phyloP scores from a whole-genome alignment of 2,329 filamentous ascomycete species.

The Fonsecaea pedrosoi region DNA sequence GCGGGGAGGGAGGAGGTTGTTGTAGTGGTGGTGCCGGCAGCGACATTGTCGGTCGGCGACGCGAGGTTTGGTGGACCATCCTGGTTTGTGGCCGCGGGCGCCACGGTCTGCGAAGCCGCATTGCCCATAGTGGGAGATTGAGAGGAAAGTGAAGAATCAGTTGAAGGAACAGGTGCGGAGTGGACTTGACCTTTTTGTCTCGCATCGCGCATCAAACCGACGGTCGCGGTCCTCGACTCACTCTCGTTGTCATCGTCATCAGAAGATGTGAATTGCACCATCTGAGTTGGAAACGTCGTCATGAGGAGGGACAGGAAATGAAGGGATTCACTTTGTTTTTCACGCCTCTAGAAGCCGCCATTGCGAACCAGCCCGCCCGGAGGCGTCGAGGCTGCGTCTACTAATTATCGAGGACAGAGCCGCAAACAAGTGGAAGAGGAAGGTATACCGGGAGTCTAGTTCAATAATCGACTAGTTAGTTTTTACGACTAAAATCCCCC shows the following conservation, averaged over 20 bases:
- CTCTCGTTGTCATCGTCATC: conserved; percentile 44
- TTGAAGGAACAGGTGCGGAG: conserved; percentile 5
- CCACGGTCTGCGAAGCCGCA: background rate
- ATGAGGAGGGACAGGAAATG: background rate
- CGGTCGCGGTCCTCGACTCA: conserved; percentile 56
- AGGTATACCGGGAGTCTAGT: background rate
- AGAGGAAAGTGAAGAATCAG: conserved; percentile 4
- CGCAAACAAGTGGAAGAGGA: background rate
- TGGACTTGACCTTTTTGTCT: conserved; percentile 28
- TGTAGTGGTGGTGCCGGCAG: background rate
- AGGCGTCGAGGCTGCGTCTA: background rate
- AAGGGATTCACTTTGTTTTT: background rate
- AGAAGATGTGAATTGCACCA: conserved; percentile 44
- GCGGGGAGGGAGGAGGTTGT: background rate
- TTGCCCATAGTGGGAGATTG: conserved; percentile 18
- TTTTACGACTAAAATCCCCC: background rate
- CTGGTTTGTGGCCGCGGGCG: background rate
- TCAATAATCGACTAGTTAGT: background rate
- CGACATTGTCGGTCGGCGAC: background rate
- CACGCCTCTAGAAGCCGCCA: background rate
- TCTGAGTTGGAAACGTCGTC: conserved; percentile 21
- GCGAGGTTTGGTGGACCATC: background rate
- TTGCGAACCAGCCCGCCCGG: background rate
- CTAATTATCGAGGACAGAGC: background rate
- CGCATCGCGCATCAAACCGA: conserved; percentile 48